These are phyloP conservation scores for Scutellaria barbata DNA, from an alignment of 257 asterid species.

Conservation along the genomic window DNA sequence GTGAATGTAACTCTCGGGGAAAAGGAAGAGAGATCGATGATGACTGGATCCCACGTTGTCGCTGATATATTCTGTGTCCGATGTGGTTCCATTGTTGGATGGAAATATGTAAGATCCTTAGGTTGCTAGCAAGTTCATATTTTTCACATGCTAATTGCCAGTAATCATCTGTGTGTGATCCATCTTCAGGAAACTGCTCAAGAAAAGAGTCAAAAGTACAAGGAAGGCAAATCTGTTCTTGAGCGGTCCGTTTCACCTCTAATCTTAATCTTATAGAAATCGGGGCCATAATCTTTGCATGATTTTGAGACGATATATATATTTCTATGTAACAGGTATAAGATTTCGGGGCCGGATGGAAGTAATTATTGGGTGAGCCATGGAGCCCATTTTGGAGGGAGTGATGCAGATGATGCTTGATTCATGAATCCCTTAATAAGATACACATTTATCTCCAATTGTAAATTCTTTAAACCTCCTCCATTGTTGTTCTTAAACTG, in stretches of 20 bases:
- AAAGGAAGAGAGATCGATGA: slow-evolving; percentile 74
- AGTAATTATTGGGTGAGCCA: slow-evolving; percentile 63
- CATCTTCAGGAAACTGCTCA: slow-evolving; percentile 71
- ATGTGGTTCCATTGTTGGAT: slow-evolving; percentile 78
- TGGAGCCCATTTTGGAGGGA: slow-evolving; percentile 63
- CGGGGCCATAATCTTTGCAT: neutral
- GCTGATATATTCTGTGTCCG: slow-evolving; percentile 69
- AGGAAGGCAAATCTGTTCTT: slow-evolving; percentile 94
- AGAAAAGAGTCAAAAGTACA: slow-evolving; percentile 90
- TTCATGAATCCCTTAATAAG: slow-evolving; percentile 16
- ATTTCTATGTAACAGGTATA: slow-evolving; percentile 53
- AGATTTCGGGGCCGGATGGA: slow-evolving; percentile 82
- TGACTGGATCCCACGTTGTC: slow-evolving; percentile 74
- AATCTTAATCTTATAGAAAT: slow-evolving; percentile 8
- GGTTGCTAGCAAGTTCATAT: neutral
- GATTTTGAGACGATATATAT: slow-evolving; percentile 24
- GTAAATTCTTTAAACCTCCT: slow-evolving; percentile 47
- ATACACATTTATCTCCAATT: slow-evolving; percentile 41
- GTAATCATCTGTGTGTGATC: neutral
- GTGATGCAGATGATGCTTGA: slow-evolving; percentile 61
- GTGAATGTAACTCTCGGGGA: slow-evolving; percentile 67
- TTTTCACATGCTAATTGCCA: neutral
- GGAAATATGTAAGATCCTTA: slow-evolving; percentile 71
- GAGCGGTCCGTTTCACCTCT: slow-evolving; percentile 66
- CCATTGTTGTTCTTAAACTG: slow-evolving; percentile 32